Conservation (phyloP, 805 yeast species). For the Blastobotrys terrestris region DNA sequence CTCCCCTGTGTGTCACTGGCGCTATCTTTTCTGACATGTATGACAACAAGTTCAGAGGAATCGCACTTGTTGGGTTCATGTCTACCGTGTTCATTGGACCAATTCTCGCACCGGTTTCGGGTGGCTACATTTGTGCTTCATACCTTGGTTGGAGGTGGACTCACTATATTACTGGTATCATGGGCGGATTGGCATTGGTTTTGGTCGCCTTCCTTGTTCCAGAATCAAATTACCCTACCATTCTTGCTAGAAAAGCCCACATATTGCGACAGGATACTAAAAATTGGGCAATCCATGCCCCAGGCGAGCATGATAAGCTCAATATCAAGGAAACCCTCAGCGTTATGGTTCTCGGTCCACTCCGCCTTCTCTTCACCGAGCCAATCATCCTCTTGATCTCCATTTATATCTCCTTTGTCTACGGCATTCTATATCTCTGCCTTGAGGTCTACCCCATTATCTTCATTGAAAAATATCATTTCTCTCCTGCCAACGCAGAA, state of each 20-base stretch:
- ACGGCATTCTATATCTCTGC: conserved; percentile 68
- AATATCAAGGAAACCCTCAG: conserved; percentile 50
- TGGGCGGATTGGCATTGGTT: conserved; percentile 40
- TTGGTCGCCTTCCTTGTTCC: conserved; percentile 39
- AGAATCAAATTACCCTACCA: conserved; percentile 67
- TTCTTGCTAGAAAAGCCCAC: conserved; percentile 58
- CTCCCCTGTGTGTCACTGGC: conserved; percentile 74
- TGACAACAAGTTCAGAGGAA: conserved; percentile 56
- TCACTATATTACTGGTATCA: conserved; percentile 59
- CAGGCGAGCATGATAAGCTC: conserved; percentile 56
- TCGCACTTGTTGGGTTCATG: conserved; percentile 60
- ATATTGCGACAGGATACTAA: conserved; percentile 59
- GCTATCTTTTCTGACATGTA: conserved; percentile 78
- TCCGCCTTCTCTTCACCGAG: conserved; percentile 57
- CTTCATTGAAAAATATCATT: conserved; percentile 55
- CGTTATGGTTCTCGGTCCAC: conserved; percentile 60
- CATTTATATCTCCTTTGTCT: conserved; percentile 67
- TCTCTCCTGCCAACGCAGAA: conserved; percentile 53
- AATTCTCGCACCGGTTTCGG: conserved; percentile 65
- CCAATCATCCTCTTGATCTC: conserved; percentile 63
- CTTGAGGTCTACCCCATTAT: conserved; percentile 71
- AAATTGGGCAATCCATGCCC: conserved; percentile 75
- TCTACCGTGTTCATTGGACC: conserved; percentile 69
- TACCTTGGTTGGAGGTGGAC: conserved; percentile 85
- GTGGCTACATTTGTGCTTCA: conserved; percentile 52